Conservation (phyloP, 257 asterid species). For the Solanum etuberosum region DNA sequence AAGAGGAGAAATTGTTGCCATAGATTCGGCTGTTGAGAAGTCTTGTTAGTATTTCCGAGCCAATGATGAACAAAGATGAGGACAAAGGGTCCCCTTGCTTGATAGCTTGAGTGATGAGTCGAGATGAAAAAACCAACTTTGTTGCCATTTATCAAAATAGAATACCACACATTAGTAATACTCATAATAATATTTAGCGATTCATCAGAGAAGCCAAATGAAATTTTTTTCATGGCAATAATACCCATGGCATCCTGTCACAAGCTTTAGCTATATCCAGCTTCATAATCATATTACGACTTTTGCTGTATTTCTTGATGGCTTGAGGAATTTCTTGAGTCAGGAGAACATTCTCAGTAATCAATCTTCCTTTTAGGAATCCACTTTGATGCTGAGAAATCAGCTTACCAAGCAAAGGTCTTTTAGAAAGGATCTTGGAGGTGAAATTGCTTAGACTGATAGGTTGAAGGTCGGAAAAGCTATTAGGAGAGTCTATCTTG, state of each 20-base stretch:
- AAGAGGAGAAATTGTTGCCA: background rate
- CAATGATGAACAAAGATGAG: too few species aligned
- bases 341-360: too few species aligned
- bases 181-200: background rate
- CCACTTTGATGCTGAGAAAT: background rate
- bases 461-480: background rate
- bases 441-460: background rate
- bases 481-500: background rate
- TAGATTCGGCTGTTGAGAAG: too few species aligned
- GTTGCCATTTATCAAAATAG: background rate
- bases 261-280: background rate
- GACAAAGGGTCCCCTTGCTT: background rate
- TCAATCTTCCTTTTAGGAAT: background rate
- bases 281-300: background rate
- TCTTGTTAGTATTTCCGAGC: too few species aligned
- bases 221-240: background rate
- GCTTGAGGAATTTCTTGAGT: background rate
- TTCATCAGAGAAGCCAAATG: background rate
- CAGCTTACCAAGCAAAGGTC: background rate
- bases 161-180: background rate
- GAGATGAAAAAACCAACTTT: background rate
- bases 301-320: background rate
- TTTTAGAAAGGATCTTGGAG: background rate
- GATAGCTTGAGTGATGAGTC: background rate
- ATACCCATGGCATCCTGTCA: background rate